Evolutionary conservation across 768 basidiomycete species (phyloP).

Genomic region (Lactarius vividus): DNA sequence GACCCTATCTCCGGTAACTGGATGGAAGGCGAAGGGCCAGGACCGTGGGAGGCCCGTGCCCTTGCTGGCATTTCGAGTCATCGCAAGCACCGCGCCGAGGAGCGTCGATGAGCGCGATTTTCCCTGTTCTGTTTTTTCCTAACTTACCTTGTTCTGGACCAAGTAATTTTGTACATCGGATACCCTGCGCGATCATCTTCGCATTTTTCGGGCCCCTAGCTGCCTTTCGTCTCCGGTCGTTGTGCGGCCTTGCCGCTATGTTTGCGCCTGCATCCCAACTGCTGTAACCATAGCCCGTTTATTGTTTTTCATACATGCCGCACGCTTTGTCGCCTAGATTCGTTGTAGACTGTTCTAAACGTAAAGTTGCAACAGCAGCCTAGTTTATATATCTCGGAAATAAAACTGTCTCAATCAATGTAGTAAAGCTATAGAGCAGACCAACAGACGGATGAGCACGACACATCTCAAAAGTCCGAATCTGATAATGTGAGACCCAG

Average conservation of each 20-base stretch:
- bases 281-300: slow-evolving; percentile 25
- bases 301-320: slow-evolving; percentile 19
- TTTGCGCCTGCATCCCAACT: slow-evolving; percentile 7
- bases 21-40: slow-evolving; percentile 63
- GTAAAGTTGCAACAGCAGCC: slow-evolving; percentile 6
- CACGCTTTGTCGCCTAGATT: slow-evolving; percentile 21
- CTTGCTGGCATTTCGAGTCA: slow-evolving; percentile 38
- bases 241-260: slow-evolving; percentile 6
- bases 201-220: neutral
- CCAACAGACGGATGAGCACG: neutral
- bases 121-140: slow-evolving; percentile 6
- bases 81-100: slow-evolving; percentile 39
- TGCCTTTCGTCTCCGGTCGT: slow-evolving; percentile 14
- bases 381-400: slow-evolving; percentile 6
- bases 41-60: slow-evolving; percentile 59
- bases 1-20: slow-evolving; percentile 62
- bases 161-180: slow-evolving; percentile 17
- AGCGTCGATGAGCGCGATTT: slow-evolving; percentile 35
- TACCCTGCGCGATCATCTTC: slow-evolving; percentile 20
- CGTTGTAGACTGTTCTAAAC: slow-evolving; percentile 10
- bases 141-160: slow-evolving; percentile 11
- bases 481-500: neutral
- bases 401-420: slow-evolving; percentile 15
- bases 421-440: neutral
- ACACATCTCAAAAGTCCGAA: neutral